A percentile compares a stretch with the other conserved stretches of the same genome.
Conservation (phyloP, 1,284 basidiomycete species). For the Puccinia coronata region DNA sequence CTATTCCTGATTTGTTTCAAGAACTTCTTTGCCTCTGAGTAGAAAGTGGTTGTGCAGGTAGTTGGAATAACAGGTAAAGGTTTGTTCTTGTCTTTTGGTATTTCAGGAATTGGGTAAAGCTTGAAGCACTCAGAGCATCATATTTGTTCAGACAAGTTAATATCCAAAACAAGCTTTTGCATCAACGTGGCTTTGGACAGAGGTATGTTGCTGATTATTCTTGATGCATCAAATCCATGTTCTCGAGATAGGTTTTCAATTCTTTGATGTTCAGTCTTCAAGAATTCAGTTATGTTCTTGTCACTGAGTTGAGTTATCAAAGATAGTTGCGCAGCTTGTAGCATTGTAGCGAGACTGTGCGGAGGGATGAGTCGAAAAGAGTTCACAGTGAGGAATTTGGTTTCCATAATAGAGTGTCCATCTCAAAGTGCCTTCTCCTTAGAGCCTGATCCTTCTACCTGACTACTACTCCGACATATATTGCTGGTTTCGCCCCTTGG, state of each 20-base stretch:
- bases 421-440: no score
- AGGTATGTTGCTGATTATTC: conserved; percentile 6
- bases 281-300: not conserved
- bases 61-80: not conserved
- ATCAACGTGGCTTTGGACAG: not conserved
- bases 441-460: no score
- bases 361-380: not conserved
- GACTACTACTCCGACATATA: no score
- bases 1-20: not conserved
- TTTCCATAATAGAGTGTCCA: not conserved
- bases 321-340: not conserved
- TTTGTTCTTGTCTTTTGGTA: not conserved
- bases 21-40: not conserved
- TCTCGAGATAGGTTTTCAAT: not conserved
- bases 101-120: not conserved
- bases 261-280: not conserved
- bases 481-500: no score
- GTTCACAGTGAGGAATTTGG: not conserved
- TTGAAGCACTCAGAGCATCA: conserved; percentile 21
- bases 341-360: not conserved
- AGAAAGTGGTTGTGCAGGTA: not conserved
- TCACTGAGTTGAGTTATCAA: not conserved
- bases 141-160: not conserved
- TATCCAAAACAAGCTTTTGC: not conserved
- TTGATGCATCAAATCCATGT: not conserved